Evolutionary conservation across 495 filamentous ascomycete genomes (phyloP).

Genomic region (Penicillium angulare): DNA sequence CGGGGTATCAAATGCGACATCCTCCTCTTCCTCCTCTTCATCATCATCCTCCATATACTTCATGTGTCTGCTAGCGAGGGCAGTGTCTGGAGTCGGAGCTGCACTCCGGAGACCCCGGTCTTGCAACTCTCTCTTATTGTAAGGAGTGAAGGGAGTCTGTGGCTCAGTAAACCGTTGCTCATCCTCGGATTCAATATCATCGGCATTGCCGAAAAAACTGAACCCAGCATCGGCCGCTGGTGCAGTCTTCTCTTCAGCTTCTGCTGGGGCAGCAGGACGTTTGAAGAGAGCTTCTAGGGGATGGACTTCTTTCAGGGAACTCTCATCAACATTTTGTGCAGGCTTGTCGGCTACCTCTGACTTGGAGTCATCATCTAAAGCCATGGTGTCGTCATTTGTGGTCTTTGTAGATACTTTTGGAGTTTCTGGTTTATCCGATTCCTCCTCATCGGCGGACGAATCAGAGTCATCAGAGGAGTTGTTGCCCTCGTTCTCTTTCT

Average conservation of each 20-base stretch:
- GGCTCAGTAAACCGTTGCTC: constrained; percentile 50
- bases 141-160: constrained; percentile 82
- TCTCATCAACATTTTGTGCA: constrained; percentile 9
- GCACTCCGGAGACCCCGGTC: constrained; percentile 72
- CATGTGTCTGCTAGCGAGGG: constrained; percentile 53
- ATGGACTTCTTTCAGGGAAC: constrained; percentile 58
- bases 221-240: constrained; percentile 53
- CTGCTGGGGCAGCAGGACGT: constrained; percentile 46
- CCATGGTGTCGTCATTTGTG: not conserved
- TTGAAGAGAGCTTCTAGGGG: constrained; percentile 92
- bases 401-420: constrained; percentile 2
- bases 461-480: constrained; percentile 23
- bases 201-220: constrained; percentile 58
- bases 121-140: constrained; percentile 73
- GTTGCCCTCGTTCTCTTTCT: constrained; percentile 19
- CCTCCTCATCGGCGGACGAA: constrained; percentile 16
- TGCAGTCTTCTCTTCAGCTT: constrained; percentile 32
- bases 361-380: constrained; percentile 5
- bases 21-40: constrained; percentile 32
- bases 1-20: constrained; percentile 27
- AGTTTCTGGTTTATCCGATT: constrained; percentile 10
- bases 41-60: constrained; percentile 36
- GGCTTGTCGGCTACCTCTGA: constrained; percentile 9
- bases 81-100: constrained; percentile 92
- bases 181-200: constrained; percentile 49